Evolutionary conservation across 192 early-diverging fungal genomes (phyloP).

Genomic region (Jimgerdemannia lactiflua): DNA sequence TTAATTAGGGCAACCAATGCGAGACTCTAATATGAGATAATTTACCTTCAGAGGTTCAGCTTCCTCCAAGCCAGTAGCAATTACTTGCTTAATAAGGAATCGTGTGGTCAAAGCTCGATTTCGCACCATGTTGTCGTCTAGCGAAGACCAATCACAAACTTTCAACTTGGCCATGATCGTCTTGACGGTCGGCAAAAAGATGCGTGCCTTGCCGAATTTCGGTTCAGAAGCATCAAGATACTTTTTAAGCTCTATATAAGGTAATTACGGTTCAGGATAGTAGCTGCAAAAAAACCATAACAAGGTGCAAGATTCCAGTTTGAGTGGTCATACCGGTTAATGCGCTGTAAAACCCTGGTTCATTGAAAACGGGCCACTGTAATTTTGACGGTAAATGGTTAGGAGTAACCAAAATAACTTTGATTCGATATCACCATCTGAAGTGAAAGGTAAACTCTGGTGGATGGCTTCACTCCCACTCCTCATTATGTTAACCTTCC

Average conservation of each 20-base stretch:
- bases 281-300: no score
- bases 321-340: background rate
- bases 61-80: conserved; percentile 9
- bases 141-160: conserved; percentile 15
- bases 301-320: background rate
- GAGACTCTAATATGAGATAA: background rate
- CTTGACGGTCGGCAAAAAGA: background rate
- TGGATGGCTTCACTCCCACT: no score
- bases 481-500: no score
- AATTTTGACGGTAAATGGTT: background rate
- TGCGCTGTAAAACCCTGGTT: background rate
- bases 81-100: background rate
- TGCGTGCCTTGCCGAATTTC: background rate
- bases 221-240: background rate
- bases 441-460: no score
- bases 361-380: background rate
- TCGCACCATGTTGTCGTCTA: conserved; percentile 6
- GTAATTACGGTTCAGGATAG: no score
- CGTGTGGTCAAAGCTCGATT: conserved; percentile 5
- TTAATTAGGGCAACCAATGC: background rate
- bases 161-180: background rate
- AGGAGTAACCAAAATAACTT: background rate
- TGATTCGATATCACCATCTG: no score
- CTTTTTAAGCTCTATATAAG: background rate
- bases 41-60: background rate